A percentile compares a stretch with the other conserved stretches of the same genome.
phyloP scores from a whole-genome alignment of 495 filamentous ascomycete species.

The Annulohypoxylon stygium region DNA sequence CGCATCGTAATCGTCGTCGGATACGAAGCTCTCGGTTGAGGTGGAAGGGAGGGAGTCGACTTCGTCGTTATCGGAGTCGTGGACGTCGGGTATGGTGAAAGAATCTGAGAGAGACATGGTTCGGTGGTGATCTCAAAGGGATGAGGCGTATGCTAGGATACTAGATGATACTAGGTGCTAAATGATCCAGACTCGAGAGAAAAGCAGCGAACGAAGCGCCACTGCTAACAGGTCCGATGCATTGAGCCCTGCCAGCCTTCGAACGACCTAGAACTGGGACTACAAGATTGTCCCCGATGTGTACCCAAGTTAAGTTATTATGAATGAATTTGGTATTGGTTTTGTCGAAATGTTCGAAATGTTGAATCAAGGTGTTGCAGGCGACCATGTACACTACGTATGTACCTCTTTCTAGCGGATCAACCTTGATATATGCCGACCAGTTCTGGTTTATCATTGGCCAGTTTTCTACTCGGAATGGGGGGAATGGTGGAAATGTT shows the following conservation, averaged over 20 bases:
- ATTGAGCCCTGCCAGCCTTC: conserved; percentile 60
- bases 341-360: conserved; percentile 8
- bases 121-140: conserved; percentile 32
- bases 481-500: conserved; percentile 13
- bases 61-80: conserved; percentile 70
- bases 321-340: neutral
- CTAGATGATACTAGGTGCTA: neutral
- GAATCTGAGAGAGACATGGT: conserved; percentile 60
- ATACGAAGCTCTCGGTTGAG: conserved; percentile 70
- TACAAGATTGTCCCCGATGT: conserved; percentile 21
- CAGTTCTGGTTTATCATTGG: conserved; percentile 22
- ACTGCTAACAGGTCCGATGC: conserved; percentile 46
- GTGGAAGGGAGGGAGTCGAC: conserved; percentile 84
- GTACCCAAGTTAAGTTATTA: conserved; percentile 8
- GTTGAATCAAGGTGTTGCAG: conserved; percentile 12
- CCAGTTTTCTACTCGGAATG: neutral
- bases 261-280: conserved; percentile 49
- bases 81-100: conserved; percentile 58
- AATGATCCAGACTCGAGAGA: conserved; percentile 15
- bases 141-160: neutral
- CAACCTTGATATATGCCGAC: conserved; percentile 26
- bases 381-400: conserved; percentile 20
- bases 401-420: conserved; percentile 19
- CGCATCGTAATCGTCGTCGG: conserved; percentile 78
- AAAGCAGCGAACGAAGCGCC: conserved; percentile 48